phyloP scores from a whole-genome alignment of 805 yeast species.

The Metschnikowia amazonensis region DNA sequence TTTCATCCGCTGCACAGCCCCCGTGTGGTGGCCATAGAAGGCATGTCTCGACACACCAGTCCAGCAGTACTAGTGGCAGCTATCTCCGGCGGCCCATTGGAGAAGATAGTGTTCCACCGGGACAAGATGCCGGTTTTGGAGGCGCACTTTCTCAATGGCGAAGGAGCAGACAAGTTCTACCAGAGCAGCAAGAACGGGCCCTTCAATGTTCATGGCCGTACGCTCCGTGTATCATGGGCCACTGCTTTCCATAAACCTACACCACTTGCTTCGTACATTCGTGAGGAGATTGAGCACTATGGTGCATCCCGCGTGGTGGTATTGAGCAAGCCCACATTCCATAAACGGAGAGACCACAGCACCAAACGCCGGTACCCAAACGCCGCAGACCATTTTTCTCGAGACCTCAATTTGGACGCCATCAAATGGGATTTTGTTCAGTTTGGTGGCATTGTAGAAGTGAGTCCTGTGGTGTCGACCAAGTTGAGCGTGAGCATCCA shows the following conservation, averaged over 20 bases:
- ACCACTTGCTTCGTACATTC: conserved; percentile 22
- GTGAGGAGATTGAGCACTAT: conserved; percentile 31
- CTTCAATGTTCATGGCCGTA: conserved; percentile 56
- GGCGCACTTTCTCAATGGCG: conserved; percentile 49
- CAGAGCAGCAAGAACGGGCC: conserved; percentile 44
- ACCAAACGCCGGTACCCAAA: conserved; percentile 35
- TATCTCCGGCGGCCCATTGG: conserved; percentile 68
- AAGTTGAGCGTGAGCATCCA: conserved; percentile 59
- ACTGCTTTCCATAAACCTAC: conserved; percentile 15
- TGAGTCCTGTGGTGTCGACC: conserved; percentile 63
- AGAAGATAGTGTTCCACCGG: conserved; percentile 38
- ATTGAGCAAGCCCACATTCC: conserved; percentile 22
- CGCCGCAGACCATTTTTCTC: conserved; percentile 39
- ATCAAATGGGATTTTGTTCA: conserved; percentile 47
- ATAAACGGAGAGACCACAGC: neutral
- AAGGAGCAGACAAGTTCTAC: conserved; percentile 53
- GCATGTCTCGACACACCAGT: conserved; percentile 43
- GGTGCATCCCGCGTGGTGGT: conserved; percentile 58
- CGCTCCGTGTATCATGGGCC: conserved; percentile 48
- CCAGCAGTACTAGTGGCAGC: conserved; percentile 50
- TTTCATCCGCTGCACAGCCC: neutral
- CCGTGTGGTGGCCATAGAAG: conserved; percentile 32
- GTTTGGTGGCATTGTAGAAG: conserved; percentile 60
- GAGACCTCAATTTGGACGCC: conserved; percentile 42
- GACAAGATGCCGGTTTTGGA: conserved; percentile 29